These are phyloP conservation scores for Saccharomycopsis fodiens DNA, from an alignment of 805 yeast species.

Conservation along the genomic window DNA sequence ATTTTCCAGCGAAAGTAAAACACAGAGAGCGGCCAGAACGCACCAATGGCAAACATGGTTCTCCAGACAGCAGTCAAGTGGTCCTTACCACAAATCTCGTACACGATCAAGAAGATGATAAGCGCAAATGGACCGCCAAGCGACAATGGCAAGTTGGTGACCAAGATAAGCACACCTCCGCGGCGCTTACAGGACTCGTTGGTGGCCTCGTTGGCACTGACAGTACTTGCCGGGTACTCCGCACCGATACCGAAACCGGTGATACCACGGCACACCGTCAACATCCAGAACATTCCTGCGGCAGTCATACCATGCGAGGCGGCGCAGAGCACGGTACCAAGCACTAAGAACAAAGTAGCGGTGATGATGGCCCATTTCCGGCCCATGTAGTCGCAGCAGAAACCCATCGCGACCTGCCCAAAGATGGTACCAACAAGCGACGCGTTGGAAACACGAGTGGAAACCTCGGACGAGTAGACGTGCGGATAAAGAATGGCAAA, in stretches of 20 bases:
- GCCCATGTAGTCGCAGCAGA: conserved; percentile 57
- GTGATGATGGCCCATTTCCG: conserved; percentile 63
- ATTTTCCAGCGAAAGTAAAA: conserved; percentile 66
- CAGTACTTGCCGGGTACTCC: conserved; percentile 64
- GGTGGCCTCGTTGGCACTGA: conserved; percentile 66
- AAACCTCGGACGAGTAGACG: conserved; percentile 35
- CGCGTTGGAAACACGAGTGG: conserved; percentile 63
- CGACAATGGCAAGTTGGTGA: conserved; percentile 65
- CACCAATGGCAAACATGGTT: conserved; percentile 57
- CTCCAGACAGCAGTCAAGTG: conserved; percentile 56
- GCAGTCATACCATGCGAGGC: conserved; percentile 59
- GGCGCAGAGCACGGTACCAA: conserved; percentile 61
- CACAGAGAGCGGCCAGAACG: conserved; percentile 62
- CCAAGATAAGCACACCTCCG: conserved; percentile 58
- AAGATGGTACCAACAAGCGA: conserved; percentile 61
- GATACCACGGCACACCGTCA: conserved; percentile 64
- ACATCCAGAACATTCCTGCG: conserved; percentile 68
- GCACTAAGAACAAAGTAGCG: conserved; percentile 52
- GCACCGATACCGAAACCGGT: conserved; percentile 78
- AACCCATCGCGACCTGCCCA: conserved; percentile 62
- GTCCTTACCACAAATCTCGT: conserved; percentile 43
- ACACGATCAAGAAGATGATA: conserved; percentile 59
- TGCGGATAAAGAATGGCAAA: conserved; percentile 42
- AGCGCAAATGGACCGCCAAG: conserved; percentile 77
- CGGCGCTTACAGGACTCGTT: conserved; percentile 55